A percentile compares a stretch with the other conserved stretches of the same genome.
Conservation (phyloP, 164 flowering plant genomes). For the Santalum album region DNA sequence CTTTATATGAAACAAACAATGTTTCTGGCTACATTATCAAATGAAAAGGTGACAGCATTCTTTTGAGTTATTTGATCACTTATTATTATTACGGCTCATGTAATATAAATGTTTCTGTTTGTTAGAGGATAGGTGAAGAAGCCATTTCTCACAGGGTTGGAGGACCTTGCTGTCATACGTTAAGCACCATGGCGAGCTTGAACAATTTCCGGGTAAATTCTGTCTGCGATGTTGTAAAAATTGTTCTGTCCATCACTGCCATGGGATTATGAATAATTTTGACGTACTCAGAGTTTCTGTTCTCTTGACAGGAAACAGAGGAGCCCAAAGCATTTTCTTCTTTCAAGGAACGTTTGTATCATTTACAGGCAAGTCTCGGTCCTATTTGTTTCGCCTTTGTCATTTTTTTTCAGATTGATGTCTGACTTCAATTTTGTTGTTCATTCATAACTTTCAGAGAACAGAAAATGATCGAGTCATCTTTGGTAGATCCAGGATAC, state of each 20-base stretch:
- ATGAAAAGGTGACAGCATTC: no score
- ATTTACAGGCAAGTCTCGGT: constrained; percentile 55
- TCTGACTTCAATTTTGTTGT: constrained; percentile 10
- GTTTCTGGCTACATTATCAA: no score
- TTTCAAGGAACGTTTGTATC: constrained; percentile 66
- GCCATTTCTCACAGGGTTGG: constrained; percentile 54
- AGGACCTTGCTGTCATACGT: constrained; percentile 61
- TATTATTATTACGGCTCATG: no score
- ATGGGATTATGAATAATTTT: no score
- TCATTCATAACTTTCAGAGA: constrained; percentile 35
- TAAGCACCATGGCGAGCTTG: constrained; percentile 37
- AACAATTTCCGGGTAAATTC: constrained; percentile 49
- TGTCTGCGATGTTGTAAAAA: no score
- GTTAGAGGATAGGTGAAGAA: constrained; percentile 45
- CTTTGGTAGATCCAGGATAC: constrained; percentile 94
- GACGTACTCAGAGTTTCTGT: constrained; percentile 2
- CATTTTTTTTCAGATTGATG: constrained; percentile 2
- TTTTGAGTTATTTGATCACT: no score
- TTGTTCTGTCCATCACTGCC: no score
- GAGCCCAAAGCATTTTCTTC: constrained; percentile 57
- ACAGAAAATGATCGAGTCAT: constrained; percentile 77
- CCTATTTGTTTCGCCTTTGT: constrained; percentile 2
- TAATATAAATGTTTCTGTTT: constrained; percentile 6
- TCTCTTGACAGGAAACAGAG: constrained; percentile 43
- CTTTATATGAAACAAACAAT: no score